Base-by-base conservation (phyloP, 1,284 basidiomycete species). In the Agaricales sp. region DNA sequence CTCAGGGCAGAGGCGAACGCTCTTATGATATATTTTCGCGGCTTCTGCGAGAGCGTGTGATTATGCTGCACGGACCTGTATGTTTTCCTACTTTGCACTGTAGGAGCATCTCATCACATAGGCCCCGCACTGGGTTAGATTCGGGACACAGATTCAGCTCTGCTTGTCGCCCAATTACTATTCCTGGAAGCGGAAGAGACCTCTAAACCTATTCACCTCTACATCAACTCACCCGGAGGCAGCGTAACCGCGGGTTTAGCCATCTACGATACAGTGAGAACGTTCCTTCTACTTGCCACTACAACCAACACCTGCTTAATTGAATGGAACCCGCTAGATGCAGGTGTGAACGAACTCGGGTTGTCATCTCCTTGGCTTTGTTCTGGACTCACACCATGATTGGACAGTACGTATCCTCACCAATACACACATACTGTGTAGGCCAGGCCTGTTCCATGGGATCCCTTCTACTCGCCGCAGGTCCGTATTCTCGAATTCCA, bases 11-110 rank as follows among this genome's bases (percentile, higher is more conserved):
- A 60, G 92, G 92, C 3, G 92, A 96, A 65, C 76, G 92, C 26
- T 92, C 89, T 30, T 96, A 94, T 67, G 92, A 96, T 63, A 94
- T 96, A 49, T 96, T 92, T 66, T 95, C 92, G 23, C 78, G 92
- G 22, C 73, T 96, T 47, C 71, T 96, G 47, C 74, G 89, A 54
- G 92, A 96, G 62, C 78, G 93, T 46, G 92, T 96, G 30, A 87
- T 96, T 57, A 95, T 95, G 84, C 74, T 96, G 39, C 85, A 87
- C 56, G 92, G 92, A 21, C 83, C 89, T n/a, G 92, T 92, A 60
- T 58, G 82, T 67, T 39, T 47, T 50, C 35, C 25, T 50, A 52
- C 44, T 37, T 56, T 46, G 25, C 20, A 50, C 35, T 47, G 49
- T 38, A 44, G 13, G 39, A 4, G 18, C 18, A 16, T 50, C 24